Evolutionary conservation across 768 basidiomycete genomes (phyloP), one percentile per base, ranked within the genome.

Genomic region (Termitomyces eurrhizus): DNA sequence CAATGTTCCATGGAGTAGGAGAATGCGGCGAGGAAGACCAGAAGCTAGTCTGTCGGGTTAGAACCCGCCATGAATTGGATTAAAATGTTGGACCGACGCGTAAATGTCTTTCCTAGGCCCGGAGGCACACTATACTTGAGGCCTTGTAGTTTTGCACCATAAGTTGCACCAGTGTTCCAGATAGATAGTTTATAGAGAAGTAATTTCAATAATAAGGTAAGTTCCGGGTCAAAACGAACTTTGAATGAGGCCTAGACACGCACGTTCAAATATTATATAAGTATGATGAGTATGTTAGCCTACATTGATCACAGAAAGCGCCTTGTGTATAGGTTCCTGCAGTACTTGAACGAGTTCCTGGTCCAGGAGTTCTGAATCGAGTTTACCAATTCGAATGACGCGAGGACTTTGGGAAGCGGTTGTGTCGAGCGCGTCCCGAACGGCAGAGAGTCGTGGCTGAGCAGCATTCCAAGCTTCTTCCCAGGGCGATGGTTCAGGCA

Each of bases 311-410:
- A 86, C 74, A 29, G 82, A 78, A 24, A 96, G 73, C 1, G 94
- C 86, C 61, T 83, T 89, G 63, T 78, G 77, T 52, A 98, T 72
- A n/a, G 94, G 95, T 57, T 91, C 91, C 67, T 85, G 86, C 36
- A 98, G 80, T 61, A 97, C 75, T 33, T 86, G 82, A 36, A 90
- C 84, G 18, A 98, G 83, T 63, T 97, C 94, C 65, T 88, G 84
- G 75, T 98, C 96, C 52, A 98, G 81, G 26, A 95, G 80, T 66
- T 93, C 89, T 3, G 95, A 86, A 72, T 98, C 96, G 56, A 98
- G 84, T 72, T 96, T 92, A 8, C 91, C 90, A 52, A 98, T 93
- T 48, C 95, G 90, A 29, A 85, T 77, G 35, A 88, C 75, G n/a
- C 88, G 80, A 32, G 79, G 69, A 51, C 62, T 57, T 29, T 77